Base-by-base conservation (phyloP, 1,139 yeast genomes). In the Oligophagozyma castellii region DNA sequence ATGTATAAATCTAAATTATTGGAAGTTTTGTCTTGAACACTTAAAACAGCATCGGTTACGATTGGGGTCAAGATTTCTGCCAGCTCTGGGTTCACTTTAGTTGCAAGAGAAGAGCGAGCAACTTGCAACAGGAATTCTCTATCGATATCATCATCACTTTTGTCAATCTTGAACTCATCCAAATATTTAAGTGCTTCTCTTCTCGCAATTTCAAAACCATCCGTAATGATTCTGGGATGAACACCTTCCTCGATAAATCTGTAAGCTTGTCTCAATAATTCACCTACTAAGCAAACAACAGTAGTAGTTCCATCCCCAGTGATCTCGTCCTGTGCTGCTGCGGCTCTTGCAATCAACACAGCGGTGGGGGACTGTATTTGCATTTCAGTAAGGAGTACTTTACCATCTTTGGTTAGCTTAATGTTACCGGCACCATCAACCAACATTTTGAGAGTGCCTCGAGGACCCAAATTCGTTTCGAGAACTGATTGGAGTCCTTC, bases 341-440 rank as follows among this genome's bases (percentile, higher is more conserved):
- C 99, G 7, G 96, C 98, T 40, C 96, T 68, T 3, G 98, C 93
- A 62, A 89, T 89, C 93, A 92, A 80, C 21, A 89, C 93, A 0
- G 99, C 99, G 3, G 99, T 92, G n/a, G 99, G 99, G 42, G 89
- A 89, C 56, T 89, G 96, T 55, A 89, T 92, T 59, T 92, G 99
- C 99, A 89, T 89, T 53, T 89, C 98, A 16, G 83, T 71, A 36
- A 89, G 63, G 38, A 89, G 64, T 10, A 92, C 96, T 51, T 89
- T 86, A 34, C 99, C 99, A 56, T 89, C 99, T 54, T 89, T 89
- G 36, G 99, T 89, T 46, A 89, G 70, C 58, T 89, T 92, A 55
- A 89, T 78, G 48, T 77, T 75, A 21, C 99, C 99, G 3, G 95
- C 75, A 40, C 99, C 98, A 54, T 89, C 98, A 30, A 89, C 99